A percentile compares a stretch with the other conserved stretches of the same genome.
phyloP scores from a whole-genome alignment of 2,329 filamentous ascomycete species.

The Purpureocillium lavendulum region DNA sequence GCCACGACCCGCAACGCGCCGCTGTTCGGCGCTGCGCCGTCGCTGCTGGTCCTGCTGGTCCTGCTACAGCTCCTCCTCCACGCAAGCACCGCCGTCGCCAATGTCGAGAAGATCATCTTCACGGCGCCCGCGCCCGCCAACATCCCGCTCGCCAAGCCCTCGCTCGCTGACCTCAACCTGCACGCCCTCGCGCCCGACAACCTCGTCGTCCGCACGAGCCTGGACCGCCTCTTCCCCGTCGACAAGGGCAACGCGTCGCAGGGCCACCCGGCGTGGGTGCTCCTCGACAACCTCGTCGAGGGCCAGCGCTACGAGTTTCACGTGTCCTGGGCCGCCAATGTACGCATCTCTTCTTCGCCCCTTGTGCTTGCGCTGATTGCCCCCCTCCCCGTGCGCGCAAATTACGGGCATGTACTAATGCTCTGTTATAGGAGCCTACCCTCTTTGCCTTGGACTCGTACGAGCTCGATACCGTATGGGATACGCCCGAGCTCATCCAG shows the following conservation, averaged over 20 bases:
- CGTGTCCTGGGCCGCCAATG: conserved; percentile 88
- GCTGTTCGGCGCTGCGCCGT: too few relatives aligned
- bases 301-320: conserved; percentile 82
- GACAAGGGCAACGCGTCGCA: conserved; percentile 28
- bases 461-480: conserved; percentile 51
- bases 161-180: conserved; percentile 50
- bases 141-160: conserved; percentile 34
- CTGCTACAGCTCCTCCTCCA: conserved; percentile 9
- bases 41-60: conserved; percentile 1
- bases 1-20: too few relatives aligned
- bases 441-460: conserved; percentile 63
- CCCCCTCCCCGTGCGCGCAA: too few relatives aligned
- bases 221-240: conserved; percentile 62
- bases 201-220: conserved; percentile 49
- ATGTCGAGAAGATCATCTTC: conserved; percentile 90
- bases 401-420: too few relatives aligned
- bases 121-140: conserved; percentile 54
- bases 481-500: conserved; percentile 52
- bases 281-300: conserved; percentile 61
- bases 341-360: conserved; percentile 37
- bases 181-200: conserved; percentile 52
- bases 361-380: conserved; percentile 1
- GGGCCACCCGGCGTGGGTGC: conserved; percentile 67
- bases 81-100: conserved; percentile 39
- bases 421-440: conserved; percentile 83